Percentiles rank a stretch among this genome's conserved stretches.
phyloP scores from a whole-genome alignment of 805 yeast species.

The Tetrapisispora fleetii region DNA sequence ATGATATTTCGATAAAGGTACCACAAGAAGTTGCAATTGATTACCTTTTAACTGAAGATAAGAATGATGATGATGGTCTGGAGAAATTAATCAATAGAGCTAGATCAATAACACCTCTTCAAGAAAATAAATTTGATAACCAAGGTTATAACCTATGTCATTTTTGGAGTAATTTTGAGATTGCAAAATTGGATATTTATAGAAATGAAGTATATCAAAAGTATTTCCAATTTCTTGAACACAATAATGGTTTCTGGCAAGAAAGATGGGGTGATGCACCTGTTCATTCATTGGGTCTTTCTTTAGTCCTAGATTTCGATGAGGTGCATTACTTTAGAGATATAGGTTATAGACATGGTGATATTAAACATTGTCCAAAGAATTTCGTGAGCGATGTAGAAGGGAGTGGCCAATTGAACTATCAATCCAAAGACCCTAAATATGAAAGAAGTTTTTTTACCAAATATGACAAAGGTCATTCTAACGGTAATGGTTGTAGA shows the following conservation, averaged over 20 bases:
- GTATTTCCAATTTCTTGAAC: conserved; percentile 61
- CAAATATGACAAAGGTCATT: conserved; percentile 29
- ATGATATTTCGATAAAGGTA: conserved; percentile 19
- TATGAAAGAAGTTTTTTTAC: conserved; percentile 15
- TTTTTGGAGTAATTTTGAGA: conserved; percentile 91
- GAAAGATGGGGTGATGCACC: conserved; percentile 99
- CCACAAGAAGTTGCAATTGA: conserved; percentile 28
- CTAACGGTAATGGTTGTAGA: conserved; percentile 68
- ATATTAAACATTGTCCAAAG: conserved; percentile 74
- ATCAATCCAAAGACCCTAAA: conserved; percentile 24
- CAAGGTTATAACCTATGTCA: conserved; percentile 73
- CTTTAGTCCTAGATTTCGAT: conserved; percentile 54
- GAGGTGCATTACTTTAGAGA: conserved; percentile 88
- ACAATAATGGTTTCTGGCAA: conserved; percentile 70
- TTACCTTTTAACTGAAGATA: conserved; percentile 14
- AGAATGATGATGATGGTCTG: conserved; percentile 24
- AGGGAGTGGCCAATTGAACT: conserved; percentile 37
- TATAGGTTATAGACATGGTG: conserved; percentile 79
- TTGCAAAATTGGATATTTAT: conserved; percentile 74
- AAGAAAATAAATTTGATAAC: conserved; percentile 51
- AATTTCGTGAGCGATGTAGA: conserved; percentile 30
- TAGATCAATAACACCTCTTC: conserved; percentile 19
- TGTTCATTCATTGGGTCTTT: conserved; percentile 78
- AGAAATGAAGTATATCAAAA: conserved; percentile 51
- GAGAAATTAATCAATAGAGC: conserved; percentile 33